Evolutionary conservation across 2,329 filamentous ascomycete species (phyloP), one percentile per base, ranked within the genome.

Genomic region (Penicillium italicum): DNA sequence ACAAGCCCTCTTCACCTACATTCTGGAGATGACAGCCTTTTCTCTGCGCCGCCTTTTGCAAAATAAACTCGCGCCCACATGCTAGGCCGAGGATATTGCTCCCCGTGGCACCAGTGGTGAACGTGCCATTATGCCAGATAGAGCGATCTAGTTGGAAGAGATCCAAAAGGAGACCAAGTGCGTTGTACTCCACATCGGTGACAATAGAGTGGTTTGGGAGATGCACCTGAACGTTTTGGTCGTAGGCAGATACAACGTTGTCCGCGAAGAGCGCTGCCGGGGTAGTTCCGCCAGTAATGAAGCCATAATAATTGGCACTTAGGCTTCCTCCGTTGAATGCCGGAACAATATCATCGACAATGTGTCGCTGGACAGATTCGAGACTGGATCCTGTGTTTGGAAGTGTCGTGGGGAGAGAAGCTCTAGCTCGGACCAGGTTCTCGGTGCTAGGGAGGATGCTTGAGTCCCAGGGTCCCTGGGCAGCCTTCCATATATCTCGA

Each of bases 201-300:
- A 85, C 82, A 30, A 92, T 80, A 0, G 85, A 88, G 71, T 96
- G 89, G 20, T 79, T 77, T 0, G 90, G 87, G 1, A 96, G 78
- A 70, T 97, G 91, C 0, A 96, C 89, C 55, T 87, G 82, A 5
- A 91, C 86, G 71, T 92, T 96, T 70, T 96, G 90, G 69, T 97
- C 92, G 58, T 87, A 82, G 9, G 84, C 82, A 5, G 86, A 86
- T 58, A 93, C 91, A n/a, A 96, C 75, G 61, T 91, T 88, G 71
- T 97, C 93, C 1, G 91, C 92, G 51, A 90, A 83, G 63, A 88
- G 82, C 31, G 91, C 91, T 24, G 91, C 85, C 6, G 91, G 90
- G 0, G 92, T 89, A 8, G 82, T 79, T 14, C 90, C 89, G 42
- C 93, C 93, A 0, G 87, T 96, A 6, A 97, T 88, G 70, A 97